Evolutionary conservation across 768 basidiomycete species (phyloP).

Genomic region (Kwoniella bestiolae): DNA sequence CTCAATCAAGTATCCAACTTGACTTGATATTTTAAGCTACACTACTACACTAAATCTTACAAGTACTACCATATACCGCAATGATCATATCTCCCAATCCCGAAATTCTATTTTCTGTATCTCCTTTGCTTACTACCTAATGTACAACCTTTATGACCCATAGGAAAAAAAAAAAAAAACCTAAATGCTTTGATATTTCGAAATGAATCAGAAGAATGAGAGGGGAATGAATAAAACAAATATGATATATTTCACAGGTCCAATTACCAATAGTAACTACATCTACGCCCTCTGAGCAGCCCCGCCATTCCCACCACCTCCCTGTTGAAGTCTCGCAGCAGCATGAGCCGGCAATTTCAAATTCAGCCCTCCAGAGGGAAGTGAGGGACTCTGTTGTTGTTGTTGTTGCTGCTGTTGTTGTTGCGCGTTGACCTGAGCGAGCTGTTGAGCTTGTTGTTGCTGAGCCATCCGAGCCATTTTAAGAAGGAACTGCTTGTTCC

Average conservation of each 20-base stretch:
- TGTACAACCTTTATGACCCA: no score
- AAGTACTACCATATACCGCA: no score
- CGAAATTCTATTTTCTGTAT: no score
- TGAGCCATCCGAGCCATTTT: conserved; percentile 24
- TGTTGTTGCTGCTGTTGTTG: neutral
- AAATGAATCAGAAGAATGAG: no score
- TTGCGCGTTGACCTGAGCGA: conserved; percentile 12
- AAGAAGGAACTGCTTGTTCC: conserved; percentile 24
- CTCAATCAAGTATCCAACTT: no score
- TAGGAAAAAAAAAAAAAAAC: no score
- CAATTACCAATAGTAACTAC: no score
- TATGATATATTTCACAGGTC: neutral
- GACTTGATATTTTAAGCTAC: no score
- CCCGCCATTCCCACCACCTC: neutral
- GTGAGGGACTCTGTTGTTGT: conserved; percentile 12
- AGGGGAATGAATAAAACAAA: neutral
- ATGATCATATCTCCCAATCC: no score
- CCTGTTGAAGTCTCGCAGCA: conserved; percentile 35
- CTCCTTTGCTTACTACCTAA: no score
- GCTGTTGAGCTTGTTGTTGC: conserved; percentile 21
- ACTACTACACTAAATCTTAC: no score
- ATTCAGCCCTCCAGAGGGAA: conserved; percentile 39
- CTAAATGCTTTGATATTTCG: no score
- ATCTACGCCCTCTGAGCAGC: conserved; percentile 21
- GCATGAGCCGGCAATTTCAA: conserved; percentile 48